Evolutionary conservation across 306 rosid genomes (phyloP).

Genomic region (Vigna trinervia): DNA sequence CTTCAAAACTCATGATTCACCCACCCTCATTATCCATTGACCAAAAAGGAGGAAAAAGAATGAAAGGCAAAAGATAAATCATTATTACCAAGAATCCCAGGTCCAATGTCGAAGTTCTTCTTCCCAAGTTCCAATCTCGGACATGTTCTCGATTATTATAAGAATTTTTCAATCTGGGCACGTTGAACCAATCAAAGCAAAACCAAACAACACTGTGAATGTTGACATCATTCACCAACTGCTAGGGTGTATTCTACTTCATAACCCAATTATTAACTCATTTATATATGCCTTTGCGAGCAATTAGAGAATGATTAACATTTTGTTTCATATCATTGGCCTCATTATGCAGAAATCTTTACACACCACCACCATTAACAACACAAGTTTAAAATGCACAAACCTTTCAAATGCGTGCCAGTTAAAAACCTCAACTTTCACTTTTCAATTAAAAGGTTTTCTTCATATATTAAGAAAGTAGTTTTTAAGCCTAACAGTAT

Average conservation of each 20-base stretch:
- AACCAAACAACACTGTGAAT: neutral
- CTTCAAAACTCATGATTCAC: slow-evolving; percentile 32
- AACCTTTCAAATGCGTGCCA: slow-evolving; percentile 19
- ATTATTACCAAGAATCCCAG: slow-evolving; percentile 41
- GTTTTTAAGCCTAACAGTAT: too few species aligned
- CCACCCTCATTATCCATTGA: neutral
- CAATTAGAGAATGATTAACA: slow-evolving; percentile 45
- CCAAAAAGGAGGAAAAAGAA: neutral
- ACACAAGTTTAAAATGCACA: slow-evolving; percentile 13
- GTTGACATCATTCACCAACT: slow-evolving; percentile 44
- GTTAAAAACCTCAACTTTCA: slow-evolving; percentile 15
- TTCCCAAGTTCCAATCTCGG: slow-evolving; percentile 17
- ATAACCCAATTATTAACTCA: too few species aligned
- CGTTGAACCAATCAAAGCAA: slow-evolving; percentile 6
- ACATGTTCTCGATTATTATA: slow-evolving; percentile 30
- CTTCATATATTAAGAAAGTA: too few species aligned
- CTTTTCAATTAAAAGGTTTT: too few species aligned
- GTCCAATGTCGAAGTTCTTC: slow-evolving; percentile 32
- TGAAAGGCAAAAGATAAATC: slow-evolving; percentile 26
- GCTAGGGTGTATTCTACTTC: slow-evolving; percentile 34
- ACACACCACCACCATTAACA: slow-evolving; percentile 40
- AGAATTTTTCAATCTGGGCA: slow-evolving; percentile 36
- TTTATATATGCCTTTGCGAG: neutral
- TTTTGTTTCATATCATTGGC: slow-evolving; percentile 37
- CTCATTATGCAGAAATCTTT: slow-evolving; percentile 49